Percentiles rank a stretch among this genome's conserved stretches.
These are phyloP conservation scores for Hypoxylon sp. DNA, from an alignment of 2,329 filamentous ascomycete species.

Conservation along the genomic window DNA sequence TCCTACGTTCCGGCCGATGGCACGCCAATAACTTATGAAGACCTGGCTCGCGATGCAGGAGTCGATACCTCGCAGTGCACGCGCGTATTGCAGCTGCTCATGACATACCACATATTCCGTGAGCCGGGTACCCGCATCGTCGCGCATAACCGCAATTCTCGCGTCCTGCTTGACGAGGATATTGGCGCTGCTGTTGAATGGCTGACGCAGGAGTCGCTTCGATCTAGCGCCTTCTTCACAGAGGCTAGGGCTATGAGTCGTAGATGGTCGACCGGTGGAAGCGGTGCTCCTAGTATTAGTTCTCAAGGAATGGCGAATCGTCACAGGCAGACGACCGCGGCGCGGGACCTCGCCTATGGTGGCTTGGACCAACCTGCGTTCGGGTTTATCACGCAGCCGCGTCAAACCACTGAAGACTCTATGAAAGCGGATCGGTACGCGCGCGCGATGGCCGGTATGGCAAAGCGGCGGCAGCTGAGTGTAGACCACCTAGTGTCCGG, in stretches of 20 bases:
- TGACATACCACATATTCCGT: slow-evolving; percentile 44
- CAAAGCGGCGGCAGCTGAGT: slow-evolving; percentile 38
- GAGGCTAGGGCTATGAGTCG: slow-evolving; percentile 33
- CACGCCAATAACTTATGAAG: slow-evolving; percentile 40
- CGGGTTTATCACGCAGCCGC: slow-evolving; percentile 30
- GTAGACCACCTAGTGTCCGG: slow-evolving; percentile 38
- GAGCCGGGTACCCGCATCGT: slow-evolving; percentile 42
- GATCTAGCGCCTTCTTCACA: slow-evolving; percentile 40
- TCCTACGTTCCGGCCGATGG: slow-evolving; percentile 39
- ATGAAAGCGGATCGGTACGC: slow-evolving; percentile 41
- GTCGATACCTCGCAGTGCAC: slow-evolving; percentile 38
- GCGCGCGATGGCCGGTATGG: slow-evolving; percentile 44
- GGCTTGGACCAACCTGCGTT: slow-evolving; percentile 25
- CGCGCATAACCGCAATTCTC: slow-evolving; percentile 42
- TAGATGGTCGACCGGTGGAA: slow-evolving; percentile 26
- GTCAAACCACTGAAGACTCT: slow-evolving; percentile 17
- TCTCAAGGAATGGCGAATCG: neutral
- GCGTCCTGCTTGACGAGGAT: slow-evolving; percentile 42
- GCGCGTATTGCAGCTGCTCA: slow-evolving; percentile 41
- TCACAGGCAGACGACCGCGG: slow-evolving; percentile 10
- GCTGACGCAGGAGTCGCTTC: slow-evolving; percentile 40
- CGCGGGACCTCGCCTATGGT: slow-evolving; percentile 17
- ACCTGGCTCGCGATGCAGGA: slow-evolving; percentile 34
- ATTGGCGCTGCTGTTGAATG: slow-evolving; percentile 42
- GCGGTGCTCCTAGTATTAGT: neutral